These are phyloP conservation scores for Datura wrightii DNA, from an alignment of 257 asterid genomes.

Conservation along the genomic window DNA sequence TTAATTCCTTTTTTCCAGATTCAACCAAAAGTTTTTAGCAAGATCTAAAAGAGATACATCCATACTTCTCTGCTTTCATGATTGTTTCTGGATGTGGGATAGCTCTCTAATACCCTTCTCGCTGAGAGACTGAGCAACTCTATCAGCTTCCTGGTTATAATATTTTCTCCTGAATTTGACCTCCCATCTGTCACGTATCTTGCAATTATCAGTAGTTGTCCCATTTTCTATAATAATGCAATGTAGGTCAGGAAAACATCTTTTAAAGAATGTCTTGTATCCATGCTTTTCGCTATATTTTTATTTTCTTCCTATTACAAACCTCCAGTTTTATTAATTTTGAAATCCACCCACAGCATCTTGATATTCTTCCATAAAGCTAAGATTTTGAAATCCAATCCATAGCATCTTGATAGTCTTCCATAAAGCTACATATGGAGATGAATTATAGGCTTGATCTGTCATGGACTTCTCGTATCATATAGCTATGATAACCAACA, in stretches of 20 bases:
- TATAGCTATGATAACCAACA: neutral
- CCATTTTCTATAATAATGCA: neutral
- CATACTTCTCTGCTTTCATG: slow-evolving; percentile 5
- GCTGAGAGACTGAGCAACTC: neutral
- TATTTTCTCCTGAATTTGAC: slow-evolving; percentile 3
- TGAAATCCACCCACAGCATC: neutral
- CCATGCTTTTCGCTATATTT: neutral
- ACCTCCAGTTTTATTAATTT: neutral
- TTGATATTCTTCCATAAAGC: neutral
- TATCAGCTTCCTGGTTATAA: neutral
- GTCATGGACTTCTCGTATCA: neutral
- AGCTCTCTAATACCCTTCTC: slow-evolving; percentile 3
- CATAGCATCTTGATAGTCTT: neutral
- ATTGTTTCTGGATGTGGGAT: neutral
- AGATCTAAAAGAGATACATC: neutral
- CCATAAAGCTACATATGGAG: neutral
- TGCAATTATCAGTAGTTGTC: neutral
- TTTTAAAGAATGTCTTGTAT: neutral
- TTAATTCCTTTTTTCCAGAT: neutral
- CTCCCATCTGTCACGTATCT: neutral
- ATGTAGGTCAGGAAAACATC: neutral
- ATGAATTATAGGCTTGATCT: neutral
- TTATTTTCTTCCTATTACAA: neutral
- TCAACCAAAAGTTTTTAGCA: neutral
- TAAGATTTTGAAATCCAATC: neutral